Base-by-base conservation (phyloP, 768 basidiomycete species). In the Russula olivacea region DNA sequence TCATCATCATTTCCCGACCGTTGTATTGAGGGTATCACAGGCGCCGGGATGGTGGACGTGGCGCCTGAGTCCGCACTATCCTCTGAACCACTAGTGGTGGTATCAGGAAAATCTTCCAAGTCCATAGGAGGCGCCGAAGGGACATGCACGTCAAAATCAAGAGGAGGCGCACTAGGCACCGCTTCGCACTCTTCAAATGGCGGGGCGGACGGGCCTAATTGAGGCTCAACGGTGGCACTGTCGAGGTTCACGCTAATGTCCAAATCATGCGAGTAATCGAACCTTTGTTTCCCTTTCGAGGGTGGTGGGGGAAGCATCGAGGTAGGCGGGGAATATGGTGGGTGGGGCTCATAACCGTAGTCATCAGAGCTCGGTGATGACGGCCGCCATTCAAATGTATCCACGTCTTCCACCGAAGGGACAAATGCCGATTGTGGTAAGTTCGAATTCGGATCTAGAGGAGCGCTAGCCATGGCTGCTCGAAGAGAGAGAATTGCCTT, bases 401-500 rank as follows among this genome's bases (percentile, higher is more conserved):
- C 41, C 32, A 47, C 61, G 14, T 69, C 67, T 48, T 66, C 64
- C n/a, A 64, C 28, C n/a, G 59, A 51, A 38, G 66, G 67, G 1
- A 67, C 61, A 7, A 48, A 55, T 12, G 25, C 51, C 19, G 47
- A 25, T 12, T 47, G 62, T 41, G 58, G 41, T 21, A 49, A 8
- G 5, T 38, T 45, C 28, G 52, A 21, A 17, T 21, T 30, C 3
- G 34, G 7, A n/a, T 4, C 61, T 19, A 8, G 38, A 12, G 61
- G 51, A 23, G 65, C 62, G 38, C 69, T 70, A 48, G 57, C 72
- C 48, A 74, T 40, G 7, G 67, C 63, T 5, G 69, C 71, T 68
- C 75, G 68, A 23, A 66, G 72, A n/a, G 73, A 72, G 5, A 76
- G 69, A 17, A 74, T 30, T 3, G 68, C 67, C 66, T 76, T 76